Evolutionary conservation across 331 rosid species (phyloP).

Genomic region (Acacia concinna): DNA sequence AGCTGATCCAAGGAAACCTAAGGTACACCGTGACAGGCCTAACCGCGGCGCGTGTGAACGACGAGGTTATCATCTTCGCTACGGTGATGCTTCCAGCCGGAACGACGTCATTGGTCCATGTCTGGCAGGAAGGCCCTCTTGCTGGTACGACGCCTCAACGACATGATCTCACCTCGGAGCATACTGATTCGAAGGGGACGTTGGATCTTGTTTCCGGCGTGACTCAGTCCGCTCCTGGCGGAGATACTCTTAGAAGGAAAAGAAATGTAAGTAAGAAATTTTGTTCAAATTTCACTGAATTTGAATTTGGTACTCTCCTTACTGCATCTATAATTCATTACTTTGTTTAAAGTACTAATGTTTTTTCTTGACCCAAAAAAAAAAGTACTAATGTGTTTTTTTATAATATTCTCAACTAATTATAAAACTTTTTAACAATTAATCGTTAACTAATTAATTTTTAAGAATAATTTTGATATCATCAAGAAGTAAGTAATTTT

Average conservation of each 20-base stretch:
- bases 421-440: no score
- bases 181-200: constrained; percentile 37
- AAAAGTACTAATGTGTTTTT: no score
- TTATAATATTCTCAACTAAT: no score
- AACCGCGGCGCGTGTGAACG: constrained; percentile 36
- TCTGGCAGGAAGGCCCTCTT: constrained; percentile 76
- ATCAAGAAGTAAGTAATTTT: no score
- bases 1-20: constrained; percentile 40
- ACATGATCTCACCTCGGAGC: constrained; percentile 27
- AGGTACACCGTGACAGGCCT: constrained; percentile 34
- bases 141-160: constrained; percentile 21
- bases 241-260: constrained; percentile 31
- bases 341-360: no score
- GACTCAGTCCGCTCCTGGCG: constrained; percentile 17
- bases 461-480: no score
- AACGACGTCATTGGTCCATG: constrained; percentile 49
- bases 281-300: neutral
- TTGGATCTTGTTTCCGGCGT: constrained; percentile 64
- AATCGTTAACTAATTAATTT: no score
- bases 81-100: constrained; percentile 47
- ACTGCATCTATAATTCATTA: no score
- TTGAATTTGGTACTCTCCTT: neutral
- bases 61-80: constrained; percentile 61
- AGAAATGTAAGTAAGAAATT: constrained; percentile 48
- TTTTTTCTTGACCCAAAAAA: no score